Percentiles rank a stretch among this genome's conserved stretches.
These are phyloP conservation scores for Aurantiochytrium sp. DNA, from an alignment of 108 stramenopile genomes.

Conservation along the genomic window DNA sequence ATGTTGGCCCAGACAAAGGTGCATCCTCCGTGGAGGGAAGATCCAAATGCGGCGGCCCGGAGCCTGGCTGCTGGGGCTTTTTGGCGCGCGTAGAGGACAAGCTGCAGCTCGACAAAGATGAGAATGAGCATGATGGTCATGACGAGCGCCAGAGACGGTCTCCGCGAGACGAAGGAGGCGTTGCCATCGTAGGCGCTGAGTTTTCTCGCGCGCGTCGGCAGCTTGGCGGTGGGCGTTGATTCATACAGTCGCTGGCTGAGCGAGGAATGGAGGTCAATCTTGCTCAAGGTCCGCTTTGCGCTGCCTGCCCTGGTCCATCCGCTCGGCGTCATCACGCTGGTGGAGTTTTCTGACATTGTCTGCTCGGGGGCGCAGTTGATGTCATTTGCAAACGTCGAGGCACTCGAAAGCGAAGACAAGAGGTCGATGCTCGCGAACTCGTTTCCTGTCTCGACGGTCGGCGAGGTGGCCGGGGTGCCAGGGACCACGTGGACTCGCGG, in stretches of 20 bases:
- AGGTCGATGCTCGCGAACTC: too few species aligned
- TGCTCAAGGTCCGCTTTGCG: not conserved
- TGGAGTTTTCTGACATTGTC: too few species aligned
- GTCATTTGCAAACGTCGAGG: too few species aligned
- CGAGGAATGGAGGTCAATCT: not conserved
- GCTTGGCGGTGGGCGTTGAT: not conserved
- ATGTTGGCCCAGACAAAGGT: not conserved
- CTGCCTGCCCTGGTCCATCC: not conserved
- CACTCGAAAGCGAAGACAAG: too few species aligned
- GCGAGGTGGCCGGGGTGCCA: too few species aligned
- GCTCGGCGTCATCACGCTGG: too few species aligned
- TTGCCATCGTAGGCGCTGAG: not conserved
- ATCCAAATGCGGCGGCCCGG: not conserved
- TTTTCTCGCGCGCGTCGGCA: not conserved
- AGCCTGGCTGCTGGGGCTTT: not conserved
- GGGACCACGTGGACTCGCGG: too few species aligned
- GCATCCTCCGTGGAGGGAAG: not conserved
- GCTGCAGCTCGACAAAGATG: not conserved
- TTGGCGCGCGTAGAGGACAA: not conserved
- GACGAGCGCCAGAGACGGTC: not conserved
- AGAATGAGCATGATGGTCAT: not conserved
- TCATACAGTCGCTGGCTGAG: not conserved
- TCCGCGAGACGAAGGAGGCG: not conserved
- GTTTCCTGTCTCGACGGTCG: too few species aligned
- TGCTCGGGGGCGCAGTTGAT: too few species aligned